phyloP scores from a whole-genome alignment of 108 stramenopile genomes.

The Epipyxis sp. region DNA sequence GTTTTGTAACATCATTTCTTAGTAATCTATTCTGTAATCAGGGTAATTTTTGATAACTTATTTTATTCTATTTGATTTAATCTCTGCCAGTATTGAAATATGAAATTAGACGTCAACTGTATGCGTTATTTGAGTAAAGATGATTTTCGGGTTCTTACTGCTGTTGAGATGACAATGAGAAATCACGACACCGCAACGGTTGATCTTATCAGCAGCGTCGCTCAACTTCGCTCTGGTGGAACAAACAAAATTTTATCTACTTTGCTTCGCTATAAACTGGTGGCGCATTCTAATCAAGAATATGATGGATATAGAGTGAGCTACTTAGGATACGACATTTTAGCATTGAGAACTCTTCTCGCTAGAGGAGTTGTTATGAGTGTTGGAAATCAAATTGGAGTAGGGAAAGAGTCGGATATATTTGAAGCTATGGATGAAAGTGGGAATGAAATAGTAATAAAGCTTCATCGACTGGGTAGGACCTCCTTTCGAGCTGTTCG shows the following conservation, averaged over 20 bases:
- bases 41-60: no score
- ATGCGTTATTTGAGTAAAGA: slow-evolving; percentile 60
- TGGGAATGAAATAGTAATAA: slow-evolving; percentile 74
- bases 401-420: slow-evolving; percentile 88
- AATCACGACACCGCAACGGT: slow-evolving; percentile 85
- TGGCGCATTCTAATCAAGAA: slow-evolving; percentile 81
- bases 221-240: slow-evolving; percentile 90
- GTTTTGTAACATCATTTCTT: no score
- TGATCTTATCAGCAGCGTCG: slow-evolving; percentile 75
- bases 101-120: slow-evolving; percentile 60
- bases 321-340: slow-evolving; percentile 90
- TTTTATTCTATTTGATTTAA: no score
- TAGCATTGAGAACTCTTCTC: slow-evolving; percentile 82
- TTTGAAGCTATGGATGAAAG: slow-evolving; percentile 61
- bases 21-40: no score
- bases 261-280: slow-evolving; percentile 86
- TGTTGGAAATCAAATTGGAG: slow-evolving; percentile 90
- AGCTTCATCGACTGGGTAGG: slow-evolving; percentile 94
- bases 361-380: slow-evolving; percentile 70
- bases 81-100: slow-evolving; percentile 20
- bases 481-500: slow-evolving; percentile 92
- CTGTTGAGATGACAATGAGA: slow-evolving; percentile 93
- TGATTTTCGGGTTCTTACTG: slow-evolving; percentile 92
- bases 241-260: slow-evolving; percentile 74
- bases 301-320: slow-evolving; percentile 89